Evolutionary conservation across 495 filamentous ascomycete genomes (phyloP), one percentile per base, ranked within the genome.

Genomic region (Neurospora tetrasperma): DNA sequence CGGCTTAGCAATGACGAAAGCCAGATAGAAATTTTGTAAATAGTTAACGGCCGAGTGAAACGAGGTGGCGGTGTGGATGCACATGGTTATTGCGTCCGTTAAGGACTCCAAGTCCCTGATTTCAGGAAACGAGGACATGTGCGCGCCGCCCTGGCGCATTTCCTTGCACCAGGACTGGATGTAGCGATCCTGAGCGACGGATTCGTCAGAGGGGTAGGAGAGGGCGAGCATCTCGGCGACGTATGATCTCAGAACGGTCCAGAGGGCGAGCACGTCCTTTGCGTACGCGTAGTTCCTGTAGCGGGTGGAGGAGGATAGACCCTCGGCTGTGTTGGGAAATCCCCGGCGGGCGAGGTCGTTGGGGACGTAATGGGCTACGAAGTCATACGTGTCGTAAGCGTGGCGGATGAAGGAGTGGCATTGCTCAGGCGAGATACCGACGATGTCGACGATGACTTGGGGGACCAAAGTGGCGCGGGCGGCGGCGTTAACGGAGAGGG

Each of bases 41-140:
- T 86, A 86, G 74, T 86, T 86, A 44, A 86, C 79, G 27, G 85
- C 83, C 18, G 80, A 84, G 78, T 86, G 85, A 72, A 82, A 85
- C 0, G 85, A 84, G 4, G 85, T 76, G 42, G 85, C 85, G 70
- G 85, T 84, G 77, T 86, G 83, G 75, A 86, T 86, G 79, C 83
- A 86, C 85, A 86, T 86, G 31, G 85, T 86, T 5, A 96, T 93
- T 10, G 89, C 89, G 77, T 96, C 92, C n/a, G 91, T 90, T 2
- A 97, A 89, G 74, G 92, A 91, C 69, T 92, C 90, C 11, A 93
- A 90, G 38, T 97, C 84, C 75, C 94, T 95, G 78, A 95, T 86
- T 9, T 86, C 86, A 35, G 90, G 89, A 70, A 98, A 86, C 31
- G 74, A 76, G 5, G 75, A 74, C 72, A 86, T 76, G 66, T 74